phyloP scores from a whole-genome alignment of 75 land plant genomes.

The Cunninghamia lanceolata region DNA sequence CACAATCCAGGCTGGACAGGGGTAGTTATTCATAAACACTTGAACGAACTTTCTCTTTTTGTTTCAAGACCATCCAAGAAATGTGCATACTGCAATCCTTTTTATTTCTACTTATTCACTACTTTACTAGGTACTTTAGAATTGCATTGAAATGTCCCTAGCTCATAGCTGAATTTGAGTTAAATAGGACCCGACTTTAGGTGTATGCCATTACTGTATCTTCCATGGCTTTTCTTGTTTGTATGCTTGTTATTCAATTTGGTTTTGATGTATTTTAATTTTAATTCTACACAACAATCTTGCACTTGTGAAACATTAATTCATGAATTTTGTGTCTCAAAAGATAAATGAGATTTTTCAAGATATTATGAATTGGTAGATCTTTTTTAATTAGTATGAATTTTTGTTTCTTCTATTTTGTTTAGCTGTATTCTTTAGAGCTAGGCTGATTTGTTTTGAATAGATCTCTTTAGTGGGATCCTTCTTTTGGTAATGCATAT shows the following conservation, averaged over 20 bases:
- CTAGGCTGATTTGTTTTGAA: background rate
- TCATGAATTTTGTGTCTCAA: background rate
- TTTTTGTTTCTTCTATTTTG: background rate
- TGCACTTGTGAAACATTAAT: background rate
- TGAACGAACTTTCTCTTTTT: background rate
- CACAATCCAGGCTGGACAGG: slow-evolving; percentile 89
- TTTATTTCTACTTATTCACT: background rate
- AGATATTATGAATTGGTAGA: background rate
- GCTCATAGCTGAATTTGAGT: background rate
- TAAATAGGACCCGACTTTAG: background rate
- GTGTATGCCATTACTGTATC: background rate
- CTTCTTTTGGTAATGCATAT: background rate
- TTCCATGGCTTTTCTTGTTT: background rate
- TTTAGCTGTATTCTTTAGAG: background rate
- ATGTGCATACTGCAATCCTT: background rate
- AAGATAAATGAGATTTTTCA: background rate
- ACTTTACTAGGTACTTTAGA: background rate
- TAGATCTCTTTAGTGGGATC: background rate
- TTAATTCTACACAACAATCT: background rate
- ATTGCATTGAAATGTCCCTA: background rate
- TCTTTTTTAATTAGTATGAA: background rate
- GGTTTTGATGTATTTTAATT: background rate
- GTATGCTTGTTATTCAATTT: background rate
- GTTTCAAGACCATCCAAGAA: background rate
- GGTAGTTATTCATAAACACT: slow-evolving; percentile 37